Conservation (phyloP, 805 yeast genomes). For the Spathaspora girioi region DNA sequence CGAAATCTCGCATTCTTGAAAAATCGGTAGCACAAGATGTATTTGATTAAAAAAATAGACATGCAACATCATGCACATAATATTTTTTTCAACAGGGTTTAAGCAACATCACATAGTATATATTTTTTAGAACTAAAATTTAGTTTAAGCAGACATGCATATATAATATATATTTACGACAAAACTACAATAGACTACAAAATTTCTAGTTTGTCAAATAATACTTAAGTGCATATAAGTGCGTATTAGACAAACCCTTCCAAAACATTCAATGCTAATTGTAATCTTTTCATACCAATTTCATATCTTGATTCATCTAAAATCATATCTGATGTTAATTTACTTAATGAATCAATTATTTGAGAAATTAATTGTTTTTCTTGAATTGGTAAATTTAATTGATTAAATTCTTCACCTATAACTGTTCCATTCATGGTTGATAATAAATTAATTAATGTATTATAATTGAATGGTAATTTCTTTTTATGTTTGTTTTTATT, state of each 20-base stretch:
- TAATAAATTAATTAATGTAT: constrained; percentile 47
- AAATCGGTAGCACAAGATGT: no score
- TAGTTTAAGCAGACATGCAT: no score
- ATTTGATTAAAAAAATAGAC: no score
- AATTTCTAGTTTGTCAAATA: no score
- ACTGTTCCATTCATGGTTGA: constrained; percentile 60
- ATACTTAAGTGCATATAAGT: no score
- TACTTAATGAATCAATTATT: constrained; percentile 78
- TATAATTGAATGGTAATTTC: constrained; percentile 33
- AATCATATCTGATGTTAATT: constrained; percentile 88
- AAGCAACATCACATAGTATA: no score
- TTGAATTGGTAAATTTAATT: constrained; percentile 66
- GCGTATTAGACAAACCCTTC: constrained; percentile 76
- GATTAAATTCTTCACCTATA: constrained; percentile 68
- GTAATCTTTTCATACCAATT: constrained; percentile 75
- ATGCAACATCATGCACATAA: no score
- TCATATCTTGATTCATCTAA: constrained; percentile 75
- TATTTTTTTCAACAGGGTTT: no score
- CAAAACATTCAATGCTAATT: constrained; percentile 76
- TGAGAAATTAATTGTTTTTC: constrained; percentile 81
- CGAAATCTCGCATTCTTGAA: no score
- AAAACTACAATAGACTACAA: no score
- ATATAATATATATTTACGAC: no score
- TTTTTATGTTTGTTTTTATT: constrained; percentile 16
- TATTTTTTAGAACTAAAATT: no score